Conservation (phyloP, 352 stramenopile genomes). For the Globisporangium ultimum region DNA sequence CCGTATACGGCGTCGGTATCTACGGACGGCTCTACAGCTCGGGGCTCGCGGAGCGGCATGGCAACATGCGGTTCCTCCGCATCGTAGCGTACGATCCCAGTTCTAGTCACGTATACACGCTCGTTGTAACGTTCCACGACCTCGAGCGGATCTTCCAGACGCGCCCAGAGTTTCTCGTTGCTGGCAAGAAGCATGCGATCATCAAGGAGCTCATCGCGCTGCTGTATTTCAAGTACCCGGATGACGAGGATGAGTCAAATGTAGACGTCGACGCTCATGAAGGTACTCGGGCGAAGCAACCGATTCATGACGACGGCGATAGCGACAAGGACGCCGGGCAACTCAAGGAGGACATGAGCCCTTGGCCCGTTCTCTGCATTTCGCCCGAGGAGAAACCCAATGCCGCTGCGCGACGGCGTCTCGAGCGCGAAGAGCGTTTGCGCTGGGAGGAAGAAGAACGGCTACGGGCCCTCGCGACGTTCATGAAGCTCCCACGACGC, state of each 20-base stretch:
- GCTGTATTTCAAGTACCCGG: slow-evolving; percentile 62
- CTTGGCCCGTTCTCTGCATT: slow-evolving; percentile 27
- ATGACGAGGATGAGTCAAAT: not conserved
- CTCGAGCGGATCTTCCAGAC: slow-evolving; percentile 52
- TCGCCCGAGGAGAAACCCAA: slow-evolving; percentile 44
- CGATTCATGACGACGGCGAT: not conserved
- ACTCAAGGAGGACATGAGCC: not conserved
- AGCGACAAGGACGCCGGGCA: not conserved
- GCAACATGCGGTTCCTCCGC: slow-evolving; percentile 31
- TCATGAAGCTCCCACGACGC: slow-evolving; percentile 44
- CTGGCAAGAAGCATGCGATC: slow-evolving; percentile 52
- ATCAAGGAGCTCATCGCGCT: slow-evolving; percentile 48
- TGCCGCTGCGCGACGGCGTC: slow-evolving; percentile 32
- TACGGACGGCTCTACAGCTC: slow-evolving; percentile 51
- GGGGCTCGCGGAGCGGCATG: slow-evolving; percentile 30
- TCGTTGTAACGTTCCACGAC: slow-evolving; percentile 46
- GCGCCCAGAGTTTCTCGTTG: slow-evolving; percentile 34
- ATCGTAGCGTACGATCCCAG: slow-evolving; percentile 55
- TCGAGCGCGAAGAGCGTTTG: slow-evolving; percentile 49
- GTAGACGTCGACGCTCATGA: too few relatives aligned
- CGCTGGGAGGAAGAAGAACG: slow-evolving; percentile 47
- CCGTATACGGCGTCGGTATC: slow-evolving; percentile 53
- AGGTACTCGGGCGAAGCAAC: too few relatives aligned
- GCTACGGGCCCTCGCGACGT: slow-evolving; percentile 32
- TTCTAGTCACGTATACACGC: slow-evolving; percentile 22